These are phyloP conservation scores for Physaria fendleri DNA, from an alignment of 345 rosid genomes.

Conservation along the genomic window DNA sequence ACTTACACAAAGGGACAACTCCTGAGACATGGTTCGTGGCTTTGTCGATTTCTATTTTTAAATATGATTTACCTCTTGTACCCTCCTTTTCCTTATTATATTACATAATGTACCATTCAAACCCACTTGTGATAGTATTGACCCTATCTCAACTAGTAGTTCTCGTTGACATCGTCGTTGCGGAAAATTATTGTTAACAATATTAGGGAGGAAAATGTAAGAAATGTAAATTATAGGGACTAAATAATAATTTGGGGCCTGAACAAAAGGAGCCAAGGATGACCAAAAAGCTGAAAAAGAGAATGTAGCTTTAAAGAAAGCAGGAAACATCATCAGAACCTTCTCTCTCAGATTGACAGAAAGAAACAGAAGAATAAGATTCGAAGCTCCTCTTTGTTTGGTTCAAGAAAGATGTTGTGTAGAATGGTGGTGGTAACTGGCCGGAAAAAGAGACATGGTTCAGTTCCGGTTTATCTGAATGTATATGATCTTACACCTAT, in stretches of 20 bases:
- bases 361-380: conserved; percentile 18
- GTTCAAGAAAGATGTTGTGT: conserved; percentile 48
- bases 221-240: neutral
- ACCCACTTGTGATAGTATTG: neutral
- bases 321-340: conserved; percentile 25
- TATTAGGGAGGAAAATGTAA: conserved; percentile 17
- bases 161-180: conserved; percentile 14
- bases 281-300: conserved; percentile 22
- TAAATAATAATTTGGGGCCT: neutral
- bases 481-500: conserved; percentile 94
- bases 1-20: conserved; percentile 28
- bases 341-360: conserved; percentile 20
- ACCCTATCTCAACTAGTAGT: neutral
- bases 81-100: neutral
- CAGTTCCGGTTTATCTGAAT: conserved; percentile 87
- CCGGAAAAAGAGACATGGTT: conserved; percentile 66
- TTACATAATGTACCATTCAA: conserved; percentile 3
- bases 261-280: conserved; percentile 10
- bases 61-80: neutral
- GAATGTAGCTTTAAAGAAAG: conserved; percentile 27
- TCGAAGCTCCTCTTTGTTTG: neutral
- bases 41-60: conserved; percentile 25
- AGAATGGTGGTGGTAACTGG: conserved; percentile 44
- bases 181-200: neutral
- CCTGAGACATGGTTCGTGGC: conserved; percentile 32